Base-by-base conservation (phyloP, 306 rosid genomes). In the Pterocarpus santalinus region DNA sequence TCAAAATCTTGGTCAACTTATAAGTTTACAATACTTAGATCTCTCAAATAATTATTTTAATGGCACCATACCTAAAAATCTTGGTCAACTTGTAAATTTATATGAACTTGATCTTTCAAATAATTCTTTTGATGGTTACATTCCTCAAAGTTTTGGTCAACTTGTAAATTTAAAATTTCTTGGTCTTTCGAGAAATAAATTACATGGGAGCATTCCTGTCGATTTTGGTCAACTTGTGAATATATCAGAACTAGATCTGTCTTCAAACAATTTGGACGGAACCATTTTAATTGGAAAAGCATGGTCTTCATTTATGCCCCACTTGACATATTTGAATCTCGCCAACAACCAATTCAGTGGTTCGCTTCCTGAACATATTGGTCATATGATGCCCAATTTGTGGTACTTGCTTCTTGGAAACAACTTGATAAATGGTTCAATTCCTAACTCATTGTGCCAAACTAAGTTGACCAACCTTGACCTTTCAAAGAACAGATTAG, bases 381-480 rank as follows among this genome's bases (percentile, higher is more conserved):
- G 69, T 7, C 9, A 58, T 60, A 49, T 11, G 12, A 36, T 60
- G 65, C 58, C 79, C 51, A 12, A 15, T 3, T 30, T 74, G 69
- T 2, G 14, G 2, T 2, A 0, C 55, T 11, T 75, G 47, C 35
- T 11, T 60, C 60, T 75, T 49, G 58, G 5, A 62, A 46, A 14
- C 9, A 75, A 75, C 71, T 60, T 44, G 1, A 30, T 75, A 46
- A 52, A 61, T 44, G 80, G 71, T 32, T 44, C 63, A 10, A 49
- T 76, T 47, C 72, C 80, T 51, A 39, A 46, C 13, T 63, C 72
- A 10, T 49, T 76, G 63, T 76, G 80, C 80, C 41, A 63, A 49
- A 63, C 0, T 15, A 3, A 9, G 3, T 2, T 65, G 71, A 0
- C 0, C 0, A n/a, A 1, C 2, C 71, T 76, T 34, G 80, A 47